Percentiles rank a stretch among this genome's conserved stretches.
Conservation (phyloP, 805 yeast genomes). For the Candida peoriensis region DNA sequence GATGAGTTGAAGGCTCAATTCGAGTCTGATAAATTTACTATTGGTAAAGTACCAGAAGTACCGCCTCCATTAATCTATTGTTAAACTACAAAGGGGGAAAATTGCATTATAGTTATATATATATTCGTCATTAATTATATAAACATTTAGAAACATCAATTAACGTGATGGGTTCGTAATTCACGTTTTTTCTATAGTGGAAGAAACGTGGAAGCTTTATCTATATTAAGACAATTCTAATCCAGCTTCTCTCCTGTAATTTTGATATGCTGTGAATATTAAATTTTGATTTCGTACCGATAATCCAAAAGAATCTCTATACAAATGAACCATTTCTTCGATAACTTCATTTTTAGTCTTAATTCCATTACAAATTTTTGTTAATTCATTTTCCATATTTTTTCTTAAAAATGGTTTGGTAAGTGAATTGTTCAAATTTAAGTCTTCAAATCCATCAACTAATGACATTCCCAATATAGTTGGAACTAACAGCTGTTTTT, state of each 20-base stretch:
- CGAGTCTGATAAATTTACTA: slow-evolving; percentile 37
- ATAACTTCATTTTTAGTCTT: slow-evolving; percentile 49
- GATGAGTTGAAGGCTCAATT: slow-evolving; percentile 44
- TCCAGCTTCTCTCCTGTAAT: slow-evolving; percentile 13
- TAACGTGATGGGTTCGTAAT: too few species aligned
- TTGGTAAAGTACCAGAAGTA: slow-evolving; percentile 66
- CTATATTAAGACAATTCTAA: too few species aligned
- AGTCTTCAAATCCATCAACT: slow-evolving; percentile 80
- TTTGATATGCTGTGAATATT: slow-evolving; percentile 30
- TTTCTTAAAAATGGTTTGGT: slow-evolving; percentile 87
- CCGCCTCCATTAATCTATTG: slow-evolving; percentile 60
- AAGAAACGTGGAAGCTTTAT: too few species aligned
- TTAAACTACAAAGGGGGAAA: slow-evolving; percentile 8
- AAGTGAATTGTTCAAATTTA: slow-evolving; percentile 69
- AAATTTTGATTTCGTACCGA: slow-evolving; percentile 37
- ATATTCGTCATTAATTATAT: too few species aligned
- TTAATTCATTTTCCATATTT: slow-evolving; percentile 63
- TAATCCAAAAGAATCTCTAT: slow-evolving; percentile 53
- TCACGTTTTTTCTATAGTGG: too few species aligned
- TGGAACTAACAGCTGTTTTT: slow-evolving; percentile 55
- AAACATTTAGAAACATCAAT: too few species aligned
- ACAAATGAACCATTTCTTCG: slow-evolving; percentile 47
- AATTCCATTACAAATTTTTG: slow-evolving; percentile 62
- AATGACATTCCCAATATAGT: slow-evolving; percentile 80
- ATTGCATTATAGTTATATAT: too few species aligned